Conservation (phyloP, 768 basidiomycete species). For the Termitomyces titanicus region DNA sequence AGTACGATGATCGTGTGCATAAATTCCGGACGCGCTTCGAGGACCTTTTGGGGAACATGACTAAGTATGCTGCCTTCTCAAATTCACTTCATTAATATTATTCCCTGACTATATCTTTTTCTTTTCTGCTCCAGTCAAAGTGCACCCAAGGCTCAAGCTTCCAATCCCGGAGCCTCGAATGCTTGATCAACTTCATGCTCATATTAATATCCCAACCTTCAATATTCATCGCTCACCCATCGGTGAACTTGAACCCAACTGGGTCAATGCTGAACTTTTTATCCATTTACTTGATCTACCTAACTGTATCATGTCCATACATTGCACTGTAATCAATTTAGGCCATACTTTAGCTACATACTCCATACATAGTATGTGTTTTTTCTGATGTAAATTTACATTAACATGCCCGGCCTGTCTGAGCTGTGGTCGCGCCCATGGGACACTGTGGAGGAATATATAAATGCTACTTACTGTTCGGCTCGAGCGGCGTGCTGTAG, state of each 20-base stretch:
- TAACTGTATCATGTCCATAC: no score
- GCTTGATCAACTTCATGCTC: not conserved
- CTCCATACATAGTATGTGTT: no score
- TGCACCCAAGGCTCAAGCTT: not conserved
- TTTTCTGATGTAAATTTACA: no score
- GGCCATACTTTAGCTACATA: no score
- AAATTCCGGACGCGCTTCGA: slow-evolving; percentile 41
- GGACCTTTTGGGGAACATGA: slow-evolving; percentile 41
- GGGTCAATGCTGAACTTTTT: no score
- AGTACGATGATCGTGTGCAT: slow-evolving; percentile 33
- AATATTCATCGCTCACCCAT: no score
- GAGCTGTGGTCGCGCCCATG: no score
- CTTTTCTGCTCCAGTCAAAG: not conserved
- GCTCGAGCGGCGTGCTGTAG: not conserved
- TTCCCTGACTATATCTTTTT: not conserved
- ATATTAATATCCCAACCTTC: not conserved
- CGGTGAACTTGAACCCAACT: no score
- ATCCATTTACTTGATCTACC: no score
- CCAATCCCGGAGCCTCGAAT: not conserved
- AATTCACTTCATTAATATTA: not conserved
- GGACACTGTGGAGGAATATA: not conserved
- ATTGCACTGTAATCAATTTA: no score
- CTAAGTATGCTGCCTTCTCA: not conserved
- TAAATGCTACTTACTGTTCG: not conserved
- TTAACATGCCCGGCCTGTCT: no score